Base-by-base conservation (phyloP, 2,329 filamentous ascomycete species). In the Madurella fahalii region DNA sequence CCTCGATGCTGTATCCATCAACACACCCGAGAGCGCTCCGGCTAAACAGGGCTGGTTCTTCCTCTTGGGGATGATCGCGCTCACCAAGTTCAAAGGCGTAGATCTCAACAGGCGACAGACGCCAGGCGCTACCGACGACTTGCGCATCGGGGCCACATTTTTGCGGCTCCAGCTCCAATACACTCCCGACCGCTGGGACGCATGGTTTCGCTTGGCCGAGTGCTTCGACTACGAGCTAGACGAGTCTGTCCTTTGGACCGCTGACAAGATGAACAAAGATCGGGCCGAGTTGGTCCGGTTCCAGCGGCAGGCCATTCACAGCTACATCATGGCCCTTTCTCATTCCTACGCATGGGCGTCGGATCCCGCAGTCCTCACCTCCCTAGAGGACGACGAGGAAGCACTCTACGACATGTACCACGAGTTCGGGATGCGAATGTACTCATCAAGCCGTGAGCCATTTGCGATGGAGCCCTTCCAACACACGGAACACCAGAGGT, bases 21-120 rank as follows among this genome's bases (percentile, higher is more conserved):
- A 85, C 43, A 79, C 80, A 2, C 79, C 82, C 0, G 87, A 94
- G 54, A 86, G 84, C 50, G 80, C 82, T 0, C 73, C 95, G 34
- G 91, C 92, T 0, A 83, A 83, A 20, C 87, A 90, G 61, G 89
- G 91, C 44, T 97, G 93, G 93, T 96, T 90, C 69, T 96, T 94
- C 69, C 74, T 96, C 31, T 82, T 95, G 58, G 93, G 93, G 17
- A 88, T 94, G 78, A 89, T 95, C 53, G 86, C 90, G 2, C 78
- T 97, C 53, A 90, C 87, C 42, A 95, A 91, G 65, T 97, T 95
- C 68, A 84, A 83, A 61, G 79, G 75, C 32, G 80, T 81, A 67
- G 89, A 76, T 76, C 80, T 74, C 71, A 92, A 78, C 57, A 89
- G 93, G 64, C 83, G 90, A 17, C 81, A 90, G 63, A 89, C 83